Percentiles rank a stretch among this genome's conserved stretches.
These are phyloP conservation scores for Lotmaria passim DNA, from an alignment of 208 protist species.

Conservation along the genomic window DNA sequence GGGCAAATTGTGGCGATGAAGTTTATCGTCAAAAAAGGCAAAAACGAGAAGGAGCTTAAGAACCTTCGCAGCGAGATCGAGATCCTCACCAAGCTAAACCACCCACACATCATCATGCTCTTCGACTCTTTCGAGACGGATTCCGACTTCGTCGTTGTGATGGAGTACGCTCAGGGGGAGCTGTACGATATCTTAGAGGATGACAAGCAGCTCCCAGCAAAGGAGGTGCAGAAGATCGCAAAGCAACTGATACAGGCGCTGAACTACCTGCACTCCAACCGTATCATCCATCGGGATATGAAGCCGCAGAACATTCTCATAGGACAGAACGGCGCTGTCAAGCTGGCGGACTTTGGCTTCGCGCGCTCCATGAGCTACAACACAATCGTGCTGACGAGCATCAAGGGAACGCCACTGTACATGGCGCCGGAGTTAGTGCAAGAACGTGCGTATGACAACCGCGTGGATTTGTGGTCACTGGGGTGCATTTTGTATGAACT, in stretches of 20 bases:
- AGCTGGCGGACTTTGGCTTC: conserved; percentile 99
- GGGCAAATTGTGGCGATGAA: conserved; percentile 98
- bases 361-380: conserved; percentile 95
- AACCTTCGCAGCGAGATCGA: conserved; percentile 96
- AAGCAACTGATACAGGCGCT: conserved; percentile 97
- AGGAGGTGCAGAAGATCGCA: conserved; percentile 93
- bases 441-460: conserved; percentile 95
- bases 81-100: conserved; percentile 95
- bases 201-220: conserved; percentile 92
- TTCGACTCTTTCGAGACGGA: conserved; percentile 97
- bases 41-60: conserved; percentile 94
- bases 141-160: conserved; percentile 93
- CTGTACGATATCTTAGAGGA: conserved; percentile 96
- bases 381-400: conserved; percentile 95
- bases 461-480: conserved; percentile 97
- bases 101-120: conserved; percentile 97
- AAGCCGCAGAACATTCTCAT: conserved; percentile 98
- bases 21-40: conserved; percentile 96
- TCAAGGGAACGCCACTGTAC: conserved; percentile 97
- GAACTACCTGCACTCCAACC: conserved; percentile 96
- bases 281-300: conserved; percentile 98
- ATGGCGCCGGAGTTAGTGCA: conserved; percentile 97
- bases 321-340: conserved; percentile 93
- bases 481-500: conserved; percentile 99
- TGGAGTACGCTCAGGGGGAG: conserved; percentile 94